Evolutionary conservation across 495 filamentous ascomycete species (phyloP).

Genomic region (Aspergillus wentii): DNA sequence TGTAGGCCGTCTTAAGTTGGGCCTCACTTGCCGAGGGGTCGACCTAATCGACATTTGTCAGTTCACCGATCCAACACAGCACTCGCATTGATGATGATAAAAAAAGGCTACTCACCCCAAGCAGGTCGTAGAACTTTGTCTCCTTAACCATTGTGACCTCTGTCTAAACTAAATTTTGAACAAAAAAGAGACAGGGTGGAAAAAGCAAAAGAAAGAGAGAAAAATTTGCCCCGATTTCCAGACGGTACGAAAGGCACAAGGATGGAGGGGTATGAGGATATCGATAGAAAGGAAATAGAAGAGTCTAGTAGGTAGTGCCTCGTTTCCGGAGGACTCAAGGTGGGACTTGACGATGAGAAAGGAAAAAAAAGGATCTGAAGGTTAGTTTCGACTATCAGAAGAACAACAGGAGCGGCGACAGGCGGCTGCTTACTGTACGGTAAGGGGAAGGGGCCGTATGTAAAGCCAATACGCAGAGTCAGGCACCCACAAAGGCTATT

Average conservation of each 20-base stretch:
- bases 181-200: conserved; percentile 5
- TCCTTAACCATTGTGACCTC: conserved; percentile 78
- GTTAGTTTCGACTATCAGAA: background rate
- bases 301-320: background rate
- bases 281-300: conserved; percentile 8
- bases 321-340: background rate
- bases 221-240: conserved; percentile 6
- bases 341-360: background rate
- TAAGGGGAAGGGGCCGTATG: too few relatives aligned
- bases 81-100: too few relatives aligned
- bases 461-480: conserved; percentile 8
- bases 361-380: background rate
- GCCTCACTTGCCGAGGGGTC: conserved; percentile 64
- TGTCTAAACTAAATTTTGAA: conserved; percentile 7
- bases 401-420: conserved; percentile 13
- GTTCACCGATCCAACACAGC: conserved; percentile 2
- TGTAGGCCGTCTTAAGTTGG: conserved; percentile 87
- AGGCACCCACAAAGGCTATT: conserved; percentile 13
- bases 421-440: conserved; percentile 11
- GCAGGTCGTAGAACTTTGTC: conserved; percentile 77
- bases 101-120: conserved; percentile 62
- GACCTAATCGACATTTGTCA: conserved; percentile 52
- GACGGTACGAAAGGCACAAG: conserved; percentile 4
- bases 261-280: conserved; percentile 6
- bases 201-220: conserved; percentile 11